These are phyloP conservation scores for Microdochium nivale DNA, from an alignment of 2,329 filamentous ascomycete species.

Conservation along the genomic window DNA sequence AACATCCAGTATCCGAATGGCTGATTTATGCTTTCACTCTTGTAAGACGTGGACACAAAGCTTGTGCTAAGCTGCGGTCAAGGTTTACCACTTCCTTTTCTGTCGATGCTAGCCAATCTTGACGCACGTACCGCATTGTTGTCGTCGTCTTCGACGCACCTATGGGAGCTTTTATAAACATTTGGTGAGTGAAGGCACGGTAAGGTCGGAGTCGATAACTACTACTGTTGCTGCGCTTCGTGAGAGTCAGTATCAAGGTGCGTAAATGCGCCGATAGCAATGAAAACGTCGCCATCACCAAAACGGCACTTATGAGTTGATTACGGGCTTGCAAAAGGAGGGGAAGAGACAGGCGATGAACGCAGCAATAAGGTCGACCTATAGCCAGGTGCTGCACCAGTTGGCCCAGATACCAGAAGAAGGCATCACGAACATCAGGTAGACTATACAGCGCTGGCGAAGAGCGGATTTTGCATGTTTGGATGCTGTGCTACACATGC, in stretches of 20 bases:
- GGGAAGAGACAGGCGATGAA: neutral
- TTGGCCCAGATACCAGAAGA: neutral
- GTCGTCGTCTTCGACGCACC: neutral
- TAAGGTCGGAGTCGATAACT: neutral
- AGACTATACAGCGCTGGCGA: neutral
- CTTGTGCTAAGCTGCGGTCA: neutral
- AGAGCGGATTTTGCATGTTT: neutral
- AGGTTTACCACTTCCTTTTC: neutral
- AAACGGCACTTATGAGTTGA: neutral
- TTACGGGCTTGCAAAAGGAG: neutral
- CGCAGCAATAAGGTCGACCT: neutral
- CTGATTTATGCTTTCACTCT: neutral
- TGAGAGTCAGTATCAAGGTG: neutral
- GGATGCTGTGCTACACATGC: neutral
- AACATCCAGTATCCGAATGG: neutral
- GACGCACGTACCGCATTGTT: neutral
- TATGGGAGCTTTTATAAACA: neutral
- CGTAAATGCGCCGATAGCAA: neutral
- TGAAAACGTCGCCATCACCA: neutral
- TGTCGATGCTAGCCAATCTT: neutral
- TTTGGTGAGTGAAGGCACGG: neutral
- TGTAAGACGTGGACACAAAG: neutral
- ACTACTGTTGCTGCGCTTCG: neutral
- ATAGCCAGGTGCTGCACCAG: neutral
- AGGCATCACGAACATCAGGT: neutral